Evolutionary conservation across 2,329 filamentous ascomycete genomes (phyloP), one percentile per base, ranked within the genome.

Genomic region (Penicillium expansum): DNA sequence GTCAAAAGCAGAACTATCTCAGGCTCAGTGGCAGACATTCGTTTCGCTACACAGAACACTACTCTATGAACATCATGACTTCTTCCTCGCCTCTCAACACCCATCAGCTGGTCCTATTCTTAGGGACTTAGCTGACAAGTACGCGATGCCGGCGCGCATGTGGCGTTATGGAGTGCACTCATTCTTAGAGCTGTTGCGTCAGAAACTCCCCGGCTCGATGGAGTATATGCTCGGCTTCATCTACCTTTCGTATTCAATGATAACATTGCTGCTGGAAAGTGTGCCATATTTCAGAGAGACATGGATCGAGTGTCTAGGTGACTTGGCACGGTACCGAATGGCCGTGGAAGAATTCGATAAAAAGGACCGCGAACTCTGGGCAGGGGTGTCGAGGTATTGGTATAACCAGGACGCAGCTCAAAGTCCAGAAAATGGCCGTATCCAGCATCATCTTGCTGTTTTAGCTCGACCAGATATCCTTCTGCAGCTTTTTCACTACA

Each of bases 151-250:
- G 0, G 91, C 90, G 0, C 80, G 93, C 0, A 94, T 97, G 90
- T 97, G 94, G 94, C 82, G 91, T 0, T 90, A 96, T 65, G 93
- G 90, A 0, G 97, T 97, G 4, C 91, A 95, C 68, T 87, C 86
- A 0, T 94, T 94, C 56, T 79, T 96, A 0, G 91, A 96, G 62
- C 71, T 95, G 0, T 73, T 96, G 0, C 80, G 91, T 0, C 86
- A 90, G 62, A 83, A 87, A 2, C 77, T 96, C 0, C 93, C 92
- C 0, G 81, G 80, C 0, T 92, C 89, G 1, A 76, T 92, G 0
- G 92, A 97, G 48, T 89, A 95, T 54, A 97, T 97, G 92, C 77
- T 96, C 0, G 86, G 87, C 0, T 97, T 96, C 54, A 91, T 97
- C 0, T 95, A 95, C 60, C 74, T 93, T 16, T 88, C 92, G 0